Evolutionary conservation across 2,329 filamentous ascomycete genomes (phyloP).

Genomic region (Dothideomycetidae sp.): DNA sequence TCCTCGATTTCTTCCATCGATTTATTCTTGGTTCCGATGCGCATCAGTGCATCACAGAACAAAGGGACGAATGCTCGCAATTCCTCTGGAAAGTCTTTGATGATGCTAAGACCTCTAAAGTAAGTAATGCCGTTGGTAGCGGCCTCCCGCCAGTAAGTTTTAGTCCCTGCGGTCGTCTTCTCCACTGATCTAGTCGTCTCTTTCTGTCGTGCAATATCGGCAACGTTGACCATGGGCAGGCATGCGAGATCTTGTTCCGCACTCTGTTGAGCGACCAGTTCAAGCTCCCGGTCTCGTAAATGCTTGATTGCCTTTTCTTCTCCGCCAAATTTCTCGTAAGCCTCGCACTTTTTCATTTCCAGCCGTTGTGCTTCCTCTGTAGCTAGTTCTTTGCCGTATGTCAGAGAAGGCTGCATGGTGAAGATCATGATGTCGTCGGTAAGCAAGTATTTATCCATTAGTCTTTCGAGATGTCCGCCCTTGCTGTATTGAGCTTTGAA

Average conservation of each 20-base stretch:
- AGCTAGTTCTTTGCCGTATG: conserved; percentile 58
- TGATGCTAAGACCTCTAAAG: conserved; percentile 72
- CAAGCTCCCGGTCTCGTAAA: conserved; percentile 64
- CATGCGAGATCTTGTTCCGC: conserved; percentile 54
- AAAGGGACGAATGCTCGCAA: conserved; percentile 72
- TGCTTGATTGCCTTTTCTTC: conserved; percentile 56
- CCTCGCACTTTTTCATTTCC: conserved; percentile 57
- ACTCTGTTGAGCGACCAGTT: conserved; percentile 61
- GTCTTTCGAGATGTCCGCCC: conserved; percentile 65
- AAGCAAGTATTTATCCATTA: conserved; percentile 80
- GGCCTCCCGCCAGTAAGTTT: conserved; percentile 76
- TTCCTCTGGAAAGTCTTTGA: conserved; percentile 70
- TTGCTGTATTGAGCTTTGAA: conserved; percentile 67
- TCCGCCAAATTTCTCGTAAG: conserved; percentile 52
- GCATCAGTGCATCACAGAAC: conserved; percentile 86
- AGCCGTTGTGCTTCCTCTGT: conserved; percentile 65
- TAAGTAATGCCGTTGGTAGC: conserved; percentile 94
- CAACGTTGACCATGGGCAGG: conserved; percentile 73
- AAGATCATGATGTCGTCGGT: conserved; percentile 81
- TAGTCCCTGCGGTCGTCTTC: neutral
- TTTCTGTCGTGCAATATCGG: conserved; percentile 71
- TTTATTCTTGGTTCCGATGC: conserved; percentile 74
- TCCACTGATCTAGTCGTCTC: conserved; percentile 51
- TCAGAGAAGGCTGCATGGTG: conserved; percentile 77
- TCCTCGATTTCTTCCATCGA: conserved; percentile 93